phyloP scores from a whole-genome alignment of 1,284 basidiomycete genomes.

The Athelia sp. region DNA sequence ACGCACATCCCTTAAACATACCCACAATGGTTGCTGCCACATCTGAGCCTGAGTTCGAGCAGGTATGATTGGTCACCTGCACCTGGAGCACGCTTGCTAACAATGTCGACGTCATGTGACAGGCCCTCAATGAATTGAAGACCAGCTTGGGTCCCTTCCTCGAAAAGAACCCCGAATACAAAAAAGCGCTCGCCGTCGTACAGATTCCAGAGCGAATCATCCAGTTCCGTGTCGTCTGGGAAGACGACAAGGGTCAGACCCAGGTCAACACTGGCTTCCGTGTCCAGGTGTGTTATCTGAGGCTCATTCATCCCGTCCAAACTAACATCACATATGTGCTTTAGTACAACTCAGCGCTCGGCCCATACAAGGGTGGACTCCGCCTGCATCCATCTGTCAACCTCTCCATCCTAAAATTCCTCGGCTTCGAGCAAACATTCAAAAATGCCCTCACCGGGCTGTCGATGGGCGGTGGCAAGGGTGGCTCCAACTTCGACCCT shows the following conservation, averaged over 20 bases:
- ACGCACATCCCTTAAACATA: not conserved
- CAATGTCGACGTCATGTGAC: conserved; percentile 2
- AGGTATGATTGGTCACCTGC: no score
- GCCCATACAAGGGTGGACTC: conserved; percentile 82
- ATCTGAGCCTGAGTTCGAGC: conserved; percentile 29
- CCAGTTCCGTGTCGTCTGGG: conserved; percentile 79
- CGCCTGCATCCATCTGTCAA: conserved; percentile 81
- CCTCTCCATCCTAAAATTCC: conserved; percentile 83
- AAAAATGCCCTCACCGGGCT: conserved; percentile 82
- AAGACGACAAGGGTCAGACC: conserved; percentile 64
- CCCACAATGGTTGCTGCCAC: conserved; percentile 20
- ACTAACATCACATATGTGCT: not conserved
- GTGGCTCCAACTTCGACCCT: conserved; percentile 75
- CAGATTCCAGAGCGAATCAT: conserved; percentile 75
- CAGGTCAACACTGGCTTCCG: conserved; percentile 78
- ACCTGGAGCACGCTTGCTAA: not conserved
- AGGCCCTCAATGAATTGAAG: conserved; percentile 66
- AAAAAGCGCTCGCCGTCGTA: conserved; percentile 66
- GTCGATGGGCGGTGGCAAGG: conserved; percentile 74
- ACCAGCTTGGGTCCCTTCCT: conserved; percentile 67
- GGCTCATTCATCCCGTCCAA: no score
- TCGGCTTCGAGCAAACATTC: conserved; percentile 81
- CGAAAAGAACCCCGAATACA: conserved; percentile 65
- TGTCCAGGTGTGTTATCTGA: conserved; percentile 49
- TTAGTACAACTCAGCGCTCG: conserved; percentile 79